Evolutionary conservation across 805 yeast species (phyloP).

Genomic region (Metschnikowia amazonensis): DNA sequence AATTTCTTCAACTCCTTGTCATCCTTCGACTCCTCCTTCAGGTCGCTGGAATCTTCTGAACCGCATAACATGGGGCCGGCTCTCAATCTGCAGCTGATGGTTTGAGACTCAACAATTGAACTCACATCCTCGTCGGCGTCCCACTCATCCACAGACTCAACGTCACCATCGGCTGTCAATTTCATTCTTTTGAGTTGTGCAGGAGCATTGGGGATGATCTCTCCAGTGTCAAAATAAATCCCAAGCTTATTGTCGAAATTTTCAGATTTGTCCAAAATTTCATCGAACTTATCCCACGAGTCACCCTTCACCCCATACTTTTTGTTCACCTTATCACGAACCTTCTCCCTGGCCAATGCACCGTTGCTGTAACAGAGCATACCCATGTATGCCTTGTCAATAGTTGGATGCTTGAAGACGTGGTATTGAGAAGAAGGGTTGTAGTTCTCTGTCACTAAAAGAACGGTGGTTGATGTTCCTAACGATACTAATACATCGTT

Average conservation of each 20-base stretch:
- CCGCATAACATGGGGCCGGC: conserved; percentile 69
- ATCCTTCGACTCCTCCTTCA: conserved; percentile 1
- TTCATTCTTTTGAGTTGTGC: conserved; percentile 57
- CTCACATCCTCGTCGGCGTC: conserved; percentile 61
- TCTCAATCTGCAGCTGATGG: conserved; percentile 76
- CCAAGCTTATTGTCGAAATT: conserved; percentile 54
- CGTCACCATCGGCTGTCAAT: conserved; percentile 27
- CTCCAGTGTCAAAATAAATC: conserved; percentile 84
- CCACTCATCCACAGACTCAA: conserved; percentile 33
- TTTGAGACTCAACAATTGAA: conserved; percentile 82
- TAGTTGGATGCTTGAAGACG: conserved; percentile 81
- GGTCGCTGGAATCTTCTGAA: conserved; percentile 5
- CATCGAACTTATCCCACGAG: conserved; percentile 62
- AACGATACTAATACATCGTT: conserved; percentile 77
- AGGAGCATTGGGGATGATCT: conserved; percentile 78
- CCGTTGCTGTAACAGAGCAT: conserved; percentile 96
- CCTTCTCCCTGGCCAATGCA: conserved; percentile 74
- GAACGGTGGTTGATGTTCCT: conserved; percentile 90
- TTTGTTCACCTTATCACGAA: conserved; percentile 60
- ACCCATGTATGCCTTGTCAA: conserved; percentile 77
- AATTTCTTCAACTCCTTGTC: conserved; percentile 12
- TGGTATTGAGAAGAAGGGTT: conserved; percentile 80
- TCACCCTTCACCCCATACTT: conserved; percentile 32
- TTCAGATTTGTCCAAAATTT: conserved; percentile 40
- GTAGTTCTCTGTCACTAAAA: conserved; percentile 74